Percentiles rank a stretch among this genome's conserved stretches.
These are phyloP conservation scores for Polyporus arcularius DNA, from an alignment of 768 basidiomycete genomes.

Conservation along the genomic window DNA sequence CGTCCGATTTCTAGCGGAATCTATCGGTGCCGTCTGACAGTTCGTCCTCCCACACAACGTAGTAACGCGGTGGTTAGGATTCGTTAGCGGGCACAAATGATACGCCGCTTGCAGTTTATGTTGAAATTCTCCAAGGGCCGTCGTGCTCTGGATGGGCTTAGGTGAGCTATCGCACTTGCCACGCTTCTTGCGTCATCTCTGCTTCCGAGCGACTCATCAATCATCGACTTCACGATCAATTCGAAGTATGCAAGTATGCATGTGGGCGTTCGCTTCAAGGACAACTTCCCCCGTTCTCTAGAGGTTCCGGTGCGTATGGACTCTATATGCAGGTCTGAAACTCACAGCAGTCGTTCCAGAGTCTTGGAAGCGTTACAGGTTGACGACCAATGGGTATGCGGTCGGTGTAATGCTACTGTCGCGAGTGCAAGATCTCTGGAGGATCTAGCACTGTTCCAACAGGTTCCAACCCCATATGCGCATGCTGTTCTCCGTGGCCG, in stretches of 20 bases:
- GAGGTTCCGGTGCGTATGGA: slow-evolving; percentile 1
- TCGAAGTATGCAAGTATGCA: background rate
- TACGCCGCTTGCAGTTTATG: background rate
- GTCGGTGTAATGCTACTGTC: background rate
- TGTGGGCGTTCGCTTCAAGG: background rate
- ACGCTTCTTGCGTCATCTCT: slow-evolving; percentile 1
- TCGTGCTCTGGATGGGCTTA: background rate
- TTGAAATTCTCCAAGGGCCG: background rate
- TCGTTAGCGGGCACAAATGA: background rate
- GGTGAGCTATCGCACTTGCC: background rate
- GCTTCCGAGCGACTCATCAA: slow-evolving; percentile 9
- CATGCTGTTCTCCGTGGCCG: background rate
- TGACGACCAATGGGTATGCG: background rate
- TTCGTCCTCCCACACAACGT: slow-evolving; percentile 6
- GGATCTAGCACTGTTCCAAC: background rate
- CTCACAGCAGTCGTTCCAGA: background rate
- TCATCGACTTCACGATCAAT: background rate
- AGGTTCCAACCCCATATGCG: background rate
- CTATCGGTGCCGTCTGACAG: background rate
- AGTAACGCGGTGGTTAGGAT: slow-evolving; percentile 7
- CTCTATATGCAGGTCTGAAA: background rate
- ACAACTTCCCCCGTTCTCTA: background rate
- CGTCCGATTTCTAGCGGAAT: slow-evolving; percentile 10
- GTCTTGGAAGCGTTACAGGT: background rate
- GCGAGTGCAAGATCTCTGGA: background rate